These are phyloP conservation scores for Serendipita sp. DNA, from an alignment of 1,284 basidiomycete genomes.

Conservation along the genomic window DNA sequence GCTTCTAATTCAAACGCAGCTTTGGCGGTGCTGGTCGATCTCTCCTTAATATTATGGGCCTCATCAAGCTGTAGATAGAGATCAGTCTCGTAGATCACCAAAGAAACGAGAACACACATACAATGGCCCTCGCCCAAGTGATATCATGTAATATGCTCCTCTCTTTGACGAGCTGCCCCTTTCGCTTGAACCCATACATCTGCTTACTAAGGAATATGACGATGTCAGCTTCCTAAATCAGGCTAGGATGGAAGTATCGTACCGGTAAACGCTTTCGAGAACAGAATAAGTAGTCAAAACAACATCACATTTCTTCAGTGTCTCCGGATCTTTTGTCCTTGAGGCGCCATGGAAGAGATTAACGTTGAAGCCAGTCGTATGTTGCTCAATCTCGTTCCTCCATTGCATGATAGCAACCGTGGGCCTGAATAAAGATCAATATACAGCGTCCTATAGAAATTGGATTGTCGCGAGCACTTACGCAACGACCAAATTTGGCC, in stretches of 20 bases:
- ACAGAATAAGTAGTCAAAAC: constrained; percentile 75
- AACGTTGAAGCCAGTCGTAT: constrained; percentile 67
- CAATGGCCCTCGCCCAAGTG: constrained; percentile 72
- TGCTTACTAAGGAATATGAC: constrained; percentile 56
- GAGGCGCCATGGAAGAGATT: constrained; percentile 85
- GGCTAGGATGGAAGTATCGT: not conserved
- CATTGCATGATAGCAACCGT: constrained; percentile 99
- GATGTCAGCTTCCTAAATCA: constrained; percentile 37
- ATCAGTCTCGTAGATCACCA: not conserved
- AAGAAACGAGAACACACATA: constrained; percentile 20
- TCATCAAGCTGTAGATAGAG: constrained; percentile 62
- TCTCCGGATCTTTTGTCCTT: constrained; percentile 44
- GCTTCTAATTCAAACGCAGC: constrained; percentile 81
- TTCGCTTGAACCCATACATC: constrained; percentile 79
- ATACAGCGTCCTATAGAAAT: constrained; percentile 6
- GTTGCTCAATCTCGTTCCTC: constrained; percentile 83
- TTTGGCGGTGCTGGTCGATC: constrained; percentile 90
- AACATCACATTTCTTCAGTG: constrained; percentile 78
- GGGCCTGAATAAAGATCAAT: constrained; percentile 33
- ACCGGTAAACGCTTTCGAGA: constrained; percentile 72
- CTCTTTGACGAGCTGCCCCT: constrained; percentile 77
- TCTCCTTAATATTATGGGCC: constrained; percentile 96
- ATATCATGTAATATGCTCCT: constrained; percentile 75
- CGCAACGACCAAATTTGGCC: constrained; percentile 86
- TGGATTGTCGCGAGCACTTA: constrained; percentile 25